Evolutionary conservation across 1,139 yeast genomes (phyloP).

Genomic region (Kodamaea plutei): DNA sequence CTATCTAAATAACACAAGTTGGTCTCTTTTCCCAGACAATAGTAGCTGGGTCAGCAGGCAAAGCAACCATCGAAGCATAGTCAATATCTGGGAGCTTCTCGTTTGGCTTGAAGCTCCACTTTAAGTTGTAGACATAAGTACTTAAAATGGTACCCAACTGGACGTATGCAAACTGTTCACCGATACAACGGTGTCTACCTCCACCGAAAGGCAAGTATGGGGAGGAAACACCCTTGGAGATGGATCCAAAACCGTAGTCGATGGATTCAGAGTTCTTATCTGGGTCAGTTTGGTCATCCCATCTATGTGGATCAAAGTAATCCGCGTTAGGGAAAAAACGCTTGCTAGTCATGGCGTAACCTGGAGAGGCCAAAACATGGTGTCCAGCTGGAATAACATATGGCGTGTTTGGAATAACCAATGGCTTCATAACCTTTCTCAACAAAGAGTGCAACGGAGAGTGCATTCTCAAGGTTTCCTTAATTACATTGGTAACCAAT

Average conservation of each 20-base stretch:
- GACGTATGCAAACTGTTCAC: conserved; percentile 95
- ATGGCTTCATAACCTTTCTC: conserved; percentile 78
- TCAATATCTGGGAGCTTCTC: conserved; percentile 69
- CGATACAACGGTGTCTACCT: conserved; percentile 99
- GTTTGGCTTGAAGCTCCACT: conserved; percentile 66
- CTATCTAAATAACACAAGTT: no score
- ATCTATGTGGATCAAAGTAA: conserved; percentile 79
- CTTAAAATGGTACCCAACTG: conserved; percentile 87
- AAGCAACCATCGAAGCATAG: conserved; percentile 89
- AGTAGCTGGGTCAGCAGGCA: conserved; percentile 76
- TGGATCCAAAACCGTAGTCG: conserved; percentile 94
- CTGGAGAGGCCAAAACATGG: conserved; percentile 89
- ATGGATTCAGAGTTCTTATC: conserved; percentile 43
- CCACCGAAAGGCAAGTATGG: conserved; percentile 98
- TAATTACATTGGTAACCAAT: conserved; percentile 73
- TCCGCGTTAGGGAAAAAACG: conserved; percentile 73
- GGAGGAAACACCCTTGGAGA: conserved; percentile 90
- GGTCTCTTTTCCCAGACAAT: conserved; percentile 76
- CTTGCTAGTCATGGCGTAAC: conserved; percentile 77
- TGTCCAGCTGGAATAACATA: conserved; percentile 87
- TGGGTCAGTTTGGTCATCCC: conserved; percentile 48
- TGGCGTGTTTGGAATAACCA: conserved; percentile 76
- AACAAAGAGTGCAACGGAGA: conserved; percentile 94
- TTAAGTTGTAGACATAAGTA: conserved; percentile 69
- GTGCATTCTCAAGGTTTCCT: conserved; percentile 92